Conservation (phyloP, 306 rosid genomes). For the Quercus rubra region DNA sequence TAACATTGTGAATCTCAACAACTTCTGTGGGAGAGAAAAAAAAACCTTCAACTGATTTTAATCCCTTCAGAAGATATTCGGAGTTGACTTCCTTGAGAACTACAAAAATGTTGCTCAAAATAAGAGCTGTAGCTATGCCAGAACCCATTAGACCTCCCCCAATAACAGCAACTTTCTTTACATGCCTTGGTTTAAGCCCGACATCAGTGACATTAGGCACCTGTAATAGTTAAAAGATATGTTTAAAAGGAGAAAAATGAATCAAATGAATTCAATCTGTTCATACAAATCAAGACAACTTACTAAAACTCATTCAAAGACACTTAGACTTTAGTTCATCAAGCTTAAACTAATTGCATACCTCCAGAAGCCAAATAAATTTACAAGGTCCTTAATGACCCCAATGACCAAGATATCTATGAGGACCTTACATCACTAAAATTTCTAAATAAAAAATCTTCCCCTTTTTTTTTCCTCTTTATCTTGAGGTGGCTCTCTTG, state of each 20-base stretch:
- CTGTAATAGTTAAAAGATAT: slow-evolving; percentile 30
- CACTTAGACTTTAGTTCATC: neutral
- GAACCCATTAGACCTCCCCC: slow-evolving; percentile 99
- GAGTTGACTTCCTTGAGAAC: slow-evolving; percentile 83
- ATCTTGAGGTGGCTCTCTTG: neutral
- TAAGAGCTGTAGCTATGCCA: slow-evolving; percentile 89
- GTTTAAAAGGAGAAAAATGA: neutral
- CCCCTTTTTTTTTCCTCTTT: neutral
- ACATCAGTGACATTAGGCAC: slow-evolving; percentile 83
- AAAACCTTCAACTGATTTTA: slow-evolving; percentile 70
- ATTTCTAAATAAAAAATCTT: neutral
- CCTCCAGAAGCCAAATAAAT: neutral
- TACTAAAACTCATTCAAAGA: neutral
- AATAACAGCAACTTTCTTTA: slow-evolving; percentile 83
- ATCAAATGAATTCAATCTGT: neutral
- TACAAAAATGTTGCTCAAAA: slow-evolving; percentile 68
- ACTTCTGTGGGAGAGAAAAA: slow-evolving; percentile 5
- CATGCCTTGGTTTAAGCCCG: slow-evolving; percentile 85
- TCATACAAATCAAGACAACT: neutral
- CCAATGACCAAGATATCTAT: neutral
- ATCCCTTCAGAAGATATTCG: slow-evolving; percentile 77
- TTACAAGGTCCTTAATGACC: neutral
- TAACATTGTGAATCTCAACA: neutral
- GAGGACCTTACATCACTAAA: neutral
- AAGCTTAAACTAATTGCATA: neutral